phyloP scores from a whole-genome alignment of 2,329 filamentous ascomycete species.

The Monosporascus sp. region DNA sequence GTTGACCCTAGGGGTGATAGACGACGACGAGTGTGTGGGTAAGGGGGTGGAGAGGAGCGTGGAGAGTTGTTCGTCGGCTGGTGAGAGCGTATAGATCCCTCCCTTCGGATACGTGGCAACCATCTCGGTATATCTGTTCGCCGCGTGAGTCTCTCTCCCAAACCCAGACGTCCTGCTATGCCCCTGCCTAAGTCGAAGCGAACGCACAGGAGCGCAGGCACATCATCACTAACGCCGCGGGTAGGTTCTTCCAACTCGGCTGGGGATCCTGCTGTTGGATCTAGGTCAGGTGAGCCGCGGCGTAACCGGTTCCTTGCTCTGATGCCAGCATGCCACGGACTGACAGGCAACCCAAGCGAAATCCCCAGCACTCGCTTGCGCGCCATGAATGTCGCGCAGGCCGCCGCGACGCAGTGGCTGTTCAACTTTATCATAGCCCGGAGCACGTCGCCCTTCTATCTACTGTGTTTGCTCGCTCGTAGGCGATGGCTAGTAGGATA shows the following conservation, averaged over 20 bases:
- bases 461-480: too few relatives aligned
- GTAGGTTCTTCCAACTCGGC: slow-evolving; percentile 56
- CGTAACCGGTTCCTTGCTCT: neutral
- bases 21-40: too few relatives aligned
- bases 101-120: slow-evolving; percentile 66
- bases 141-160: slow-evolving; percentile 33
- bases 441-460: neutral
- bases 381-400: slow-evolving; percentile 62
- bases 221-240: neutral
- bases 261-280: slow-evolving; percentile 73
- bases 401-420: slow-evolving; percentile 65
- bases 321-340: too few relatives aligned
- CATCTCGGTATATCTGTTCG: slow-evolving; percentile 68
- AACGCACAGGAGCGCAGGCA: too few relatives aligned
- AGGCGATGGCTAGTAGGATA: too few relatives aligned
- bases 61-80: too few relatives aligned
- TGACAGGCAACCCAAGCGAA: slow-evolving; percentile 39
- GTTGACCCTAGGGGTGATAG: too few relatives aligned
- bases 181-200: slow-evolving; percentile 15
- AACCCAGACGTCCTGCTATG: slow-evolving; percentile 8
- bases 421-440: slow-evolving; percentile 70
- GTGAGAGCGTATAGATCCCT: slow-evolving; percentile 37
- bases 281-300: slow-evolving; percentile 39
- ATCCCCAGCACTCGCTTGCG: slow-evolving; percentile 64
- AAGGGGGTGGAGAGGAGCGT: too few relatives aligned